These are phyloP conservation scores for Przewalskia tangutica DNA, from an alignment of 257 asterid species.

Conservation along the genomic window DNA sequence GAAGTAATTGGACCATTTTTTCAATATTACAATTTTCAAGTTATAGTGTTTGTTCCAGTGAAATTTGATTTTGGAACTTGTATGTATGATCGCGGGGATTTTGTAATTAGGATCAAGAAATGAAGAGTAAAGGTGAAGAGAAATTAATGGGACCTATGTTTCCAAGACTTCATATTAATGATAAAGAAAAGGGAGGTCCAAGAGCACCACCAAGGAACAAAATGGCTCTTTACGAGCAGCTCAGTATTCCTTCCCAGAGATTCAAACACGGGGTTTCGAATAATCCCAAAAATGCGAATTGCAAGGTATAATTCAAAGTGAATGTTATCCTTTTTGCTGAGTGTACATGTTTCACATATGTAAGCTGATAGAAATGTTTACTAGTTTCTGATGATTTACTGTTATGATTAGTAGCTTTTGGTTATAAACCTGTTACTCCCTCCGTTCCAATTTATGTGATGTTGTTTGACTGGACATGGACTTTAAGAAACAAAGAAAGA, in stretches of 20 bases:
- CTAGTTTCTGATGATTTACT: neutral
- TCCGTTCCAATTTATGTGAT: no score
- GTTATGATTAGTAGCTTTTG: neutral
- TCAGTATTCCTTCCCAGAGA: slow-evolving; percentile 79
- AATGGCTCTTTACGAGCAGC: slow-evolving; percentile 96
- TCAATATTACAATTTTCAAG: neutral
- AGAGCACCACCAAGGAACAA: slow-evolving; percentile 97
- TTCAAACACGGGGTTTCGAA: slow-evolving; percentile 24
- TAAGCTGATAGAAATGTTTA: neutral
- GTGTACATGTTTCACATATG: no score
- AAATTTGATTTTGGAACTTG: neutral
- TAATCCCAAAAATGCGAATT: slow-evolving; percentile 10
- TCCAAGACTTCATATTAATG: slow-evolving; percentile 91
- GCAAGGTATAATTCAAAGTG: neutral
- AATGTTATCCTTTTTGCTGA: no score
- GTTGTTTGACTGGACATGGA: no score
- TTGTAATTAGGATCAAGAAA: slow-evolving; percentile 11
- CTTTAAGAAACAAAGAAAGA: no score
- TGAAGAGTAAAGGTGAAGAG: slow-evolving; percentile 70
- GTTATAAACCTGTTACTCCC: neutral
- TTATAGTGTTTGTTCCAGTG: no score
- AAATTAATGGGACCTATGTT: slow-evolving; percentile 73
- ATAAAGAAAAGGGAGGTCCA: slow-evolving; percentile 88
- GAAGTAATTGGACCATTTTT: neutral
- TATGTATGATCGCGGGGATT: neutral